Evolutionary conservation across 2,329 filamentous ascomycete species (phyloP), one percentile per base, ranked within the genome.

Genomic region (Penicillium nordicum): DNA sequence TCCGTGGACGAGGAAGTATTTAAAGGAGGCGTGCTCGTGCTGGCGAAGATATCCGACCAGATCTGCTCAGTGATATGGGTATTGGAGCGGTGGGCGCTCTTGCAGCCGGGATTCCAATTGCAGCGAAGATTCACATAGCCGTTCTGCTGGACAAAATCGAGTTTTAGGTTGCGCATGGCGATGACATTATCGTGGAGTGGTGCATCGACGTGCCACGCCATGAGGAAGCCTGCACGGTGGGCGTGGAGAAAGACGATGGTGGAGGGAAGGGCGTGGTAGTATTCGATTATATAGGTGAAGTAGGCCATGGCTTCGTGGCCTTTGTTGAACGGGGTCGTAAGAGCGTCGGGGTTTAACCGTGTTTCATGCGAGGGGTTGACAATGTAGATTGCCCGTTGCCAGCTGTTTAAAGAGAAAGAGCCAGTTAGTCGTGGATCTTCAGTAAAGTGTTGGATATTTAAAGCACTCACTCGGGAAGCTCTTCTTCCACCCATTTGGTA

Each of bases 51-150:
- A 32, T 76, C 71, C 43, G 62, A 55, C 63, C 74, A 77, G 12
- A 75, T 67, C 14, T 72, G 62, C 14, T 69, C 62, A 11, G 72
- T 75, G 32, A 76, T 67, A 49, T 76, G 74, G 23, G 46, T 49
- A 54, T 75, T 74, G 16, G 60, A 63, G 40, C 72, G 71, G 40
- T 75, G 69, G 9, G 52, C 53, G 9, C 62, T 60, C 50, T 65
- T 67, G 55, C 84, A 87, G 9, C 84, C 84, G 3, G 83, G 80
- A 41, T 79, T 74, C 80, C 79, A 82, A 60, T 80, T 80, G 67
- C 84, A 87, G 50, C 84, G 80, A 49, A 87, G 76, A 64, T 86
- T 86, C 60, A 81, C 79, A 66, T 86, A 87, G 44, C 84, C 84
- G 49, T 78, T 74, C 50, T 76, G 69, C 46, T 78, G 76, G n/a